phyloP scores from a whole-genome alignment of 768 basidiomycete species.

The Phylloporus sp. region DNA sequence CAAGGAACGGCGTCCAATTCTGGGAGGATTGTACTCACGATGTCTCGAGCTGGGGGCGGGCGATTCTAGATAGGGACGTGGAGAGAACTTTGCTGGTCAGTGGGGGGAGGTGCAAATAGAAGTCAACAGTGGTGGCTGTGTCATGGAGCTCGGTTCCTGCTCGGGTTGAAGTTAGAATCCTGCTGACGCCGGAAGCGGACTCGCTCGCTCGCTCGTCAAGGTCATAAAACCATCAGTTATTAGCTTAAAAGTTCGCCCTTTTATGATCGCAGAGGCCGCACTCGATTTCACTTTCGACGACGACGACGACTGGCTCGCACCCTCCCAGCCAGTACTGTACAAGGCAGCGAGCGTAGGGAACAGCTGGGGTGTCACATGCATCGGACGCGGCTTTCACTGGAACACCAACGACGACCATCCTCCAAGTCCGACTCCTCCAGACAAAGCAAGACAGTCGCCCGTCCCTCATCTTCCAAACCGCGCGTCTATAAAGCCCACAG shows the following conservation, averaged over 20 bases:
- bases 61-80: conserved; percentile 26
- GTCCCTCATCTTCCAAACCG: conserved; percentile 13
- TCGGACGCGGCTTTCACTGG: conserved; percentile 82
- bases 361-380: conserved; percentile 83
- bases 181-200: no score
- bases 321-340: conserved; percentile 48
- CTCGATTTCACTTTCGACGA: conserved; percentile 64
- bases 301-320: conserved; percentile 63
- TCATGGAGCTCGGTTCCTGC: no score
- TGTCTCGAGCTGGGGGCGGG: conserved; percentile 48
- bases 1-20: neutral
- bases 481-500: conserved; percentile 6
- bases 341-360: conserved; percentile 63
- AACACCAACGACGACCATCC: conserved; percentile 37
- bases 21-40: conserved; percentile 42
- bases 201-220: neutral
- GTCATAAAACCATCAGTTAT: conserved; percentile 4
- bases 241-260: neutral
- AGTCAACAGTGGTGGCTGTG: conserved; percentile 27
- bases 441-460: conserved; percentile 5
- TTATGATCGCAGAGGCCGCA: conserved; percentile 56
- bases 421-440: conserved; percentile 5
- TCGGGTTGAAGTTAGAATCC: no score
- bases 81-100: neutral
- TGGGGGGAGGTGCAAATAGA: conserved; percentile 18